A percentile compares a stretch with the other conserved stretches of the same genome.
phyloP scores from a whole-genome alignment of 768 basidiomycete species.

The Podaxis mareebaensis region DNA sequence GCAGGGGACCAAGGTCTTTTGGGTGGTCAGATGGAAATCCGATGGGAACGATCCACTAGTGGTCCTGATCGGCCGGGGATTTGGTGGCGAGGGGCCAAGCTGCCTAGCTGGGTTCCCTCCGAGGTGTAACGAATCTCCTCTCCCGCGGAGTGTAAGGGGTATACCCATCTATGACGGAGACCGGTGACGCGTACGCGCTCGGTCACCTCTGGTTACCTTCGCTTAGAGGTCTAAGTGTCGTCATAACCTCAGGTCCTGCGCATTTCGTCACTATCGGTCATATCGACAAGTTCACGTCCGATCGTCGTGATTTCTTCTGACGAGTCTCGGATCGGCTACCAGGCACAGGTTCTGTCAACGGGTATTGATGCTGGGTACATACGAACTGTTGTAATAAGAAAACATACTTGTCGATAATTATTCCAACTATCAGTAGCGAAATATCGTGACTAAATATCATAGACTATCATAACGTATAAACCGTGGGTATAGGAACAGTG shows the following conservation, averaged over 20 bases:
- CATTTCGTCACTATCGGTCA: not conserved
- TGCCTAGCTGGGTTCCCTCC: conserved; percentile 27
- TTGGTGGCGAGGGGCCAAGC: conserved; percentile 41
- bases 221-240: not conserved
- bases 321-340: not conserved
- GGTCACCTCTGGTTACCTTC: not conserved
- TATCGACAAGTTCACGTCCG: not conserved
- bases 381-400: not conserved
- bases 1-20: conserved; percentile 55
- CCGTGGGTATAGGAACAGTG: not conserved
- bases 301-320: not conserved
- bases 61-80: conserved; percentile 42
- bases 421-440: too few relatives aligned
- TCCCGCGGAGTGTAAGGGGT: not conserved
- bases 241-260: not conserved
- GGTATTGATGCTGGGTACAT: not conserved
- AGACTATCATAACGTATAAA: not conserved
- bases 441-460: too few relatives aligned
- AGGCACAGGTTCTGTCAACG: not conserved
- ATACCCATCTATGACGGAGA: not conserved
- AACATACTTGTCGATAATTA: not conserved
- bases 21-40: conserved; percentile 58
- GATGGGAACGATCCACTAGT: conserved; percentile 56
- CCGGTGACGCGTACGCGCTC: not conserved
- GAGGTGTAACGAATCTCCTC: not conserved